Conservation (phyloP, 495 filamentous ascomycete species). For the Echria macrotheca region DNA sequence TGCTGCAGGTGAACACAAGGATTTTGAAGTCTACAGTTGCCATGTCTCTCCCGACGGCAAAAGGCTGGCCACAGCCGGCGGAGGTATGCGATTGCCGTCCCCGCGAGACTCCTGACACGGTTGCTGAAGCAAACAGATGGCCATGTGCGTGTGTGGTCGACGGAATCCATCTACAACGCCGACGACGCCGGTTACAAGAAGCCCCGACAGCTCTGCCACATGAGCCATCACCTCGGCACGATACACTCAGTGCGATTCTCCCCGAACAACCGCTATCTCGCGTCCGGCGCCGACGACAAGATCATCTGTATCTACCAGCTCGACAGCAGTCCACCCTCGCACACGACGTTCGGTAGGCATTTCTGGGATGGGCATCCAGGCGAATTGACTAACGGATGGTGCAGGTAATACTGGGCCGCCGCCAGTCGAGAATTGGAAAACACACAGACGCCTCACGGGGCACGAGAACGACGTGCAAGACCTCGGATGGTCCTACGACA, state of each 20-base stretch:
- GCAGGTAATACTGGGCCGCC: conserved; percentile 83
- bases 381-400: conserved; percentile 19
- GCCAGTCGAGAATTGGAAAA: conserved; percentile 95
- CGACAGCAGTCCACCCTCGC: conserved; percentile 72
- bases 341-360: conserved; percentile 64
- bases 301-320: conserved; percentile 94
- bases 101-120: neutral
- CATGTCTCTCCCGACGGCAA: conserved; percentile 92
- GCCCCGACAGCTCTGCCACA: conserved; percentile 90
- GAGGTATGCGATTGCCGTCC: conserved; percentile 49
- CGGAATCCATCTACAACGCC: conserved; percentile 81
- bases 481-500: conserved; percentile 94
- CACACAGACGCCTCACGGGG: conserved; percentile 82
- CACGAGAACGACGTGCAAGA: conserved; percentile 99
- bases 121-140: conserved; percentile 54
- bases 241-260: conserved; percentile 97
- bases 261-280: conserved; percentile 84
- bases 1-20: conserved; percentile 77
- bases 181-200: conserved; percentile 62
- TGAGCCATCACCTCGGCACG: conserved; percentile 96
- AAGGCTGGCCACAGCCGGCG: conserved; percentile 85
- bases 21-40: conserved; percentile 96
- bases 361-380: neutral
- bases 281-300: conserved; percentile 96
- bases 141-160: conserved; percentile 96